phyloP scores from a whole-genome alignment of 768 basidiomycete genomes.

The Brasilioporus rufonigricans region DNA sequence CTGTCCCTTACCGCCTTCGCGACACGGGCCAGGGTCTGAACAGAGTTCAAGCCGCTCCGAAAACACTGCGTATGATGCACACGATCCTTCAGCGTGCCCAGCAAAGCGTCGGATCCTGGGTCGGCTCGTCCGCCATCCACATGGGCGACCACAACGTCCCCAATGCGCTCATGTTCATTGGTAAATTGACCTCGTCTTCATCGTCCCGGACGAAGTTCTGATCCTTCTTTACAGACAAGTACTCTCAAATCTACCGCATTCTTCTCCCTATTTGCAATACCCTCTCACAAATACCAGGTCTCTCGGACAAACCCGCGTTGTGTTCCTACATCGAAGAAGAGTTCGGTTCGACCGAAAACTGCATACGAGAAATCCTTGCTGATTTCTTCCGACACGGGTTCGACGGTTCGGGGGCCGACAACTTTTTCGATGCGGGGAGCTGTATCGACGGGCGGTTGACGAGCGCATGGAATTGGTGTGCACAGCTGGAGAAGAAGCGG shows the following conservation, averaged over 20 bases:
- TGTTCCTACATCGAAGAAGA: conserved; percentile 78
- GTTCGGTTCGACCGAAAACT: conserved; percentile 73
- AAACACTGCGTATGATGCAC: conserved; percentile 91
- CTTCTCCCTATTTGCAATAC: conserved; percentile 85
- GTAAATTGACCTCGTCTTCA: conserved; percentile 22
- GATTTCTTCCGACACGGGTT: conserved; percentile 90
- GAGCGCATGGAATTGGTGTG: conserved; percentile 93
- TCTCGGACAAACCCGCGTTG: conserved; percentile 67
- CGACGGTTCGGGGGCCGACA: conserved; percentile 89
- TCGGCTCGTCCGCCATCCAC: conserved; percentile 84
- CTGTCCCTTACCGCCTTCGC: conserved; percentile 70
- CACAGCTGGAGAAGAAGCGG: conserved; percentile 79
- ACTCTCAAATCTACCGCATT: conserved; percentile 89
- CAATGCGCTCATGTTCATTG: conserved; percentile 79
- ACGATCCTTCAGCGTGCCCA: conserved; percentile 82
- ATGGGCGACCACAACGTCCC: conserved; percentile 77
- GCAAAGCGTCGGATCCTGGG: conserved; percentile 76
- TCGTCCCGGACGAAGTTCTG: background rate
- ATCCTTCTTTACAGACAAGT: conserved; percentile 55
- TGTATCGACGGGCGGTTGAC: conserved; percentile 83
- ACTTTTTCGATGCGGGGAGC: conserved; percentile 86
- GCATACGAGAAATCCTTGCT: conserved; percentile 65
- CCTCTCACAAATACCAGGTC: conserved; percentile 65
- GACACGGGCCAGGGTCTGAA: conserved; percentile 92
- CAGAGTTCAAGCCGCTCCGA: conserved; percentile 82